phyloP scores from a whole-genome alignment of 2,329 filamentous ascomycete species.

The Neophaeococcomyces aloes region DNA sequence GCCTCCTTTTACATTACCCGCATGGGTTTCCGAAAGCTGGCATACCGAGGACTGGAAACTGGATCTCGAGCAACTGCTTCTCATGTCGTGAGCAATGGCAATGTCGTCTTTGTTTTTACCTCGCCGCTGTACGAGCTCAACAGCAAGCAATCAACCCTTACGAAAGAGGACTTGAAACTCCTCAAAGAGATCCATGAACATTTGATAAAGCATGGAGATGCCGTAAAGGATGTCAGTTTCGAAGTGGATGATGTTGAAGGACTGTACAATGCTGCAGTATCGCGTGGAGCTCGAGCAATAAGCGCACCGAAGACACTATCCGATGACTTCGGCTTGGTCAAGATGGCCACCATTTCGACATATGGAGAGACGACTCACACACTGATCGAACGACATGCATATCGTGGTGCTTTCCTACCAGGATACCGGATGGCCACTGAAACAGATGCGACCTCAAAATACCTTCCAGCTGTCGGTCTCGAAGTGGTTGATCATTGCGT shows the following conservation, averaged over 20 bases:
- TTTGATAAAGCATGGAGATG: constrained; percentile 79
- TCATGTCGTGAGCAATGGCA: constrained; percentile 69
- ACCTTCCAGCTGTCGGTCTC: constrained; percentile 55
- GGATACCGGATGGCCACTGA: constrained; percentile 54
- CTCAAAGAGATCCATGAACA: constrained; percentile 70
- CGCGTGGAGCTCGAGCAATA: constrained; percentile 32
- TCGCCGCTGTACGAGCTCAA: constrained; percentile 63
- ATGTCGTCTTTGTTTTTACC: constrained; percentile 72
- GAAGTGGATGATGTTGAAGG: constrained; percentile 81
- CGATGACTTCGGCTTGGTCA: constrained; percentile 56
- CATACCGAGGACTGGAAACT: constrained; percentile 81
- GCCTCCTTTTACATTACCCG: constrained; percentile 78
- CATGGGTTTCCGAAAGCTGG: constrained; percentile 74
- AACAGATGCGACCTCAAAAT: constrained; percentile 36
- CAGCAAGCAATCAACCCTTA: constrained; percentile 39
- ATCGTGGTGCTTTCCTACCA: constrained; percentile 69
- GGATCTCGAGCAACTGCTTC: constrained; percentile 71
- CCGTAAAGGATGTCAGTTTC: constrained; percentile 89
- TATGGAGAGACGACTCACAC: constrained; percentile 96
- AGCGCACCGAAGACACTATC: constrained; percentile 45
- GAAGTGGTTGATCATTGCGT: constrained; percentile 89
- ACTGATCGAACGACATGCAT: constrained; percentile 61
- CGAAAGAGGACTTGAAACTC: constrained; percentile 49
- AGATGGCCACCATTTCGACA: constrained; percentile 70
- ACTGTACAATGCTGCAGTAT: constrained; percentile 65